Base-by-base conservation (phyloP, 441 rosid species). In the Corymbia calophylla region DNA sequence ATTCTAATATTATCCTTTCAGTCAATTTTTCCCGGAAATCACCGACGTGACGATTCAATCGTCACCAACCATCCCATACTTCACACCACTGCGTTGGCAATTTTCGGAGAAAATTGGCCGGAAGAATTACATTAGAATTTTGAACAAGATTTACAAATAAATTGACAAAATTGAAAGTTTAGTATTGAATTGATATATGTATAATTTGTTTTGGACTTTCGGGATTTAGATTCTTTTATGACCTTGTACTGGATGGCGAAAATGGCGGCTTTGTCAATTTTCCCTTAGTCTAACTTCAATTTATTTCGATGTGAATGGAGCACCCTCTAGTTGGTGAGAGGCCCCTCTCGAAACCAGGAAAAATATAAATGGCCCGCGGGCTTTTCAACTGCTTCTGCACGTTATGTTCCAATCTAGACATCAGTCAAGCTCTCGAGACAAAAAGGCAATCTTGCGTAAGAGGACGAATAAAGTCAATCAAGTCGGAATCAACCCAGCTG, bases 21-120 rank as follows among this genome's bases (percentile, higher is more conserved):
- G 6, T 39, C 44, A 39, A 39, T 39, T 39, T 39, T 39, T 39
- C 1, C 44, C 6, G 5, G 44, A 39, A 39, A 54, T 54, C 19
- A 0, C 21, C 8, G 7, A 17, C 21, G 3, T 17, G 56, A 0
- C 8, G 23, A 21, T 18, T 3, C 21, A 17, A 21, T 54, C 23
- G 13, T 18, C 21, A 0, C 3, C 3, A 23, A 8, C 8, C 7
- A 18, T 54, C 56, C 8, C 5, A 5, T 17, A 5, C 2, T 14
- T 12, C 53, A 53, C 17, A 53, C 53, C 17, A 53, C 2, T 5
- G 15, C 5, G 16, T 53, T 5, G 3, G 56, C 9, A 8, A 17
- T 54, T 54, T 54, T 21, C 18, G 0, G 3, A 7, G 56, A 54
- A 54, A 54, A 54, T 18, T 54, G 23, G 23, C 23, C 7, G 7